Evolutionary conservation across 2,329 filamentous ascomycete species (phyloP).

Genomic region (Monilinia laxa): DNA sequence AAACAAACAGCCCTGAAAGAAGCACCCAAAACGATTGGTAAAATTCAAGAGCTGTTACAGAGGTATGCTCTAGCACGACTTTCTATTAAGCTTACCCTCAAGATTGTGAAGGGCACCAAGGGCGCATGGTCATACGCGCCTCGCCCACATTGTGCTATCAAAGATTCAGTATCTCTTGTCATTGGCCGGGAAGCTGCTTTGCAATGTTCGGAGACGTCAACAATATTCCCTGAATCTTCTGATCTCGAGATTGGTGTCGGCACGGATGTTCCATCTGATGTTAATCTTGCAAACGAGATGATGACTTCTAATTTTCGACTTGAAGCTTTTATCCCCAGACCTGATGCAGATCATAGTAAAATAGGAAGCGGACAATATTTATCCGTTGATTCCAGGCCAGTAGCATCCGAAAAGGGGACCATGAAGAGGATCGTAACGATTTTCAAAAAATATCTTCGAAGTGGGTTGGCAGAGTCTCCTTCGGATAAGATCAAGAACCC

Average conservation of each 20-base stretch:
- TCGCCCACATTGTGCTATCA: conserved; percentile 47
- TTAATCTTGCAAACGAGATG: not conserved
- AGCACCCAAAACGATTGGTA: conserved; percentile 54
- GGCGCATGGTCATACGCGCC: conserved; percentile 64
- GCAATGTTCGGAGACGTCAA: conserved; percentile 50
- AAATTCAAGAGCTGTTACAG: conserved; percentile 59
- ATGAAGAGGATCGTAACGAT: conserved; percentile 58
- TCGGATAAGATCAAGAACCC: conserved; percentile 47
- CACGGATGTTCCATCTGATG: not conserved
- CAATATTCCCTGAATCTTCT: conserved; percentile 30
- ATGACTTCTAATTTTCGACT: conserved; percentile 45
- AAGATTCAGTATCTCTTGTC: conserved; percentile 61
- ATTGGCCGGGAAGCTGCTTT: conserved; percentile 57
- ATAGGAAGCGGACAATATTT: conserved; percentile 58
- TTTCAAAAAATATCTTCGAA: conserved; percentile 53
- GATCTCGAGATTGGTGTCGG: not conserved
- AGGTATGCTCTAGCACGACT: conserved; percentile 67
- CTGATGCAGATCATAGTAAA: conserved; percentile 47
- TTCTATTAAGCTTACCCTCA: conserved; percentile 59
- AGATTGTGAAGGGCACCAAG: conserved; percentile 53
- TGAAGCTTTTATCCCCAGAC: conserved; percentile 58
- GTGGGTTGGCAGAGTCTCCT: conserved; percentile 30
- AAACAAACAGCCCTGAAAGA: conserved; percentile 58
- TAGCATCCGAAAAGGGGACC: conserved; percentile 55
- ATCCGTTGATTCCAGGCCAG: conserved; percentile 66